Percentiles rank a stretch among this genome's conserved stretches.
Conservation (phyloP, 2,329 filamentous ascomycete genomes). For the Pseudogymnoascus sp. region DNA sequence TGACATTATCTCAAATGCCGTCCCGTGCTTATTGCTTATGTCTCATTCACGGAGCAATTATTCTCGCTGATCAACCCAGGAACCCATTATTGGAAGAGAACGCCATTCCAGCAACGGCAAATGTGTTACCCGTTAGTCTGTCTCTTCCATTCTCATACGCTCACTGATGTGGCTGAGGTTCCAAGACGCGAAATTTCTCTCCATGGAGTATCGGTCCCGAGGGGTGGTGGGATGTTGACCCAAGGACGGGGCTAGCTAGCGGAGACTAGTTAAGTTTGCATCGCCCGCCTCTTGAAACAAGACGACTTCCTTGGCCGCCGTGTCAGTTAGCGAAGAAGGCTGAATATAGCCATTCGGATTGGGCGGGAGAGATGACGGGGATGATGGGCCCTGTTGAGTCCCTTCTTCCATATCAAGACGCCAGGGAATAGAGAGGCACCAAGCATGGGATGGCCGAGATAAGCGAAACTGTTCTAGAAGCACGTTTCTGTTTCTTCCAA, state of each 20-base stretch:
- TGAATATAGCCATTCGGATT: conserved; percentile 2
- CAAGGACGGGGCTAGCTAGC: neutral
- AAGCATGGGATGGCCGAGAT: neutral
- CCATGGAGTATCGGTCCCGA: neutral
- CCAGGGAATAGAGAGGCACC: neutral
- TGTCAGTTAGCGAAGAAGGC: conserved; percentile 6
- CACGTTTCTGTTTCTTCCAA: neutral
- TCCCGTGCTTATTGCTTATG: neutral
- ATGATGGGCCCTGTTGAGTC: neutral
- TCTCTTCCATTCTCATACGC: neutral
- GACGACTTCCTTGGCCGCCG: neutral
- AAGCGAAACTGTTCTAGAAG: neutral
- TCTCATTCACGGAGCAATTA: neutral
- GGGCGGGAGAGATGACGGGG: neutral
- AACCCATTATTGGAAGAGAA: neutral
- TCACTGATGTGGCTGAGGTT: neutral
- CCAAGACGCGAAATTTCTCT: conserved; percentile 5
- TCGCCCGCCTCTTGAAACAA: conserved; percentile 6
- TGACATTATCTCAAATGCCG: neutral
- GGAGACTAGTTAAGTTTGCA: conserved; percentile 3
- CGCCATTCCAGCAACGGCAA: neutral
- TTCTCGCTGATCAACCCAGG: neutral
- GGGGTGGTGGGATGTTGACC: neutral
- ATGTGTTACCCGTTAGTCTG: neutral
- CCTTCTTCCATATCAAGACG: neutral